Percentiles rank a stretch among this genome's conserved stretches.
These are phyloP conservation scores for Wolfiporia cocos DNA, from an alignment of 1,284 basidiomycete genomes.

Conservation along the genomic window DNA sequence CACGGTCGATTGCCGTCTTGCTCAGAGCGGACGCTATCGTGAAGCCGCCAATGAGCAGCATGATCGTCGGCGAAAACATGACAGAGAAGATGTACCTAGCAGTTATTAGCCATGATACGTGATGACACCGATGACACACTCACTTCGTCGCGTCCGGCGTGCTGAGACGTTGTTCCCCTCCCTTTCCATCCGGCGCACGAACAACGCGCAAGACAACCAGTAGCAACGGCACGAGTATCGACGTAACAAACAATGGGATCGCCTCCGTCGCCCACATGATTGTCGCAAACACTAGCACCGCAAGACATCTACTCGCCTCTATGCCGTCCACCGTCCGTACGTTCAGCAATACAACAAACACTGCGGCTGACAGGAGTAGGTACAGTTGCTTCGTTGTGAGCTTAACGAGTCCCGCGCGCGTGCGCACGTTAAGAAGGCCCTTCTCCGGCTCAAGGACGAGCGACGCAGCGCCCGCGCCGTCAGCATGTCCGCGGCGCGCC, in stretches of 20 bases:
- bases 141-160: slow-evolving; percentile 81
- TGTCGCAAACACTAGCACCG: slow-evolving; percentile 88
- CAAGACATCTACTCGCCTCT: slow-evolving; percentile 90
- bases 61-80: slow-evolving; percentile 92
- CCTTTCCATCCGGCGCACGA: slow-evolving; percentile 39
- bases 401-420: slow-evolving; percentile 58
- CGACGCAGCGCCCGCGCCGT: slow-evolving; percentile 34
- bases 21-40: slow-evolving; percentile 95
- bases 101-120: not conserved
- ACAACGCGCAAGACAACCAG: slow-evolving; percentile 89
- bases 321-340: slow-evolving; percentile 53
- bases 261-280: slow-evolving; percentile 97
- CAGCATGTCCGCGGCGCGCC: slow-evolving; percentile 64
- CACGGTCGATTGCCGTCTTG: slow-evolving; percentile 96
- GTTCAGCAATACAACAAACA: slow-evolving; percentile 61
- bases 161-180: slow-evolving; percentile 44
- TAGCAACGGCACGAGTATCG: slow-evolving; percentile 83
- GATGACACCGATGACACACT: too few relatives aligned
- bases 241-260: slow-evolving; percentile 96
- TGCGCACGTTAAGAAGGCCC: slow-evolving; percentile 47
- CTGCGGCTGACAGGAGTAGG: slow-evolving; percentile 46
- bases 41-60: slow-evolving; percentile 97
- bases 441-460: slow-evolving; percentile 49
- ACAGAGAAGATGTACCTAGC: slow-evolving; percentile 67
- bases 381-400: slow-evolving; percentile 62